Evolutionary conservation across 257 asterid species (phyloP).

Genomic region (Ilex aquifolium): DNA sequence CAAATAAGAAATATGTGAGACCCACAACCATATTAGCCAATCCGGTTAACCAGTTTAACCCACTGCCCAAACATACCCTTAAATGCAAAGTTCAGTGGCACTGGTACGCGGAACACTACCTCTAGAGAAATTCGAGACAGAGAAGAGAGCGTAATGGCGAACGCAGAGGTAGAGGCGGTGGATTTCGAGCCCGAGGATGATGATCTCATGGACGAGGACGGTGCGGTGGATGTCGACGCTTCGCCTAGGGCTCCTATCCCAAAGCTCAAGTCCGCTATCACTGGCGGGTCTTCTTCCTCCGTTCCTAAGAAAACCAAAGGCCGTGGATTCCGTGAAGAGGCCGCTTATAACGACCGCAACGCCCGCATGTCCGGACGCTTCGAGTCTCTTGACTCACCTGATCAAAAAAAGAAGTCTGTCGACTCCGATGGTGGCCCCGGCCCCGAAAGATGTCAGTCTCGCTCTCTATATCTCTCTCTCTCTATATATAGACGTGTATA

Average conservation of each 20-base stretch:
- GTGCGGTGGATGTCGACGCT: constrained; percentile 39
- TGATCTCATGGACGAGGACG: constrained; percentile 94
- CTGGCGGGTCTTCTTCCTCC: constrained; percentile 54
- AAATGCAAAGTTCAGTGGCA: too few relatives aligned
- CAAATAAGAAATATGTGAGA: too few relatives aligned
- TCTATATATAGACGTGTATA: background rate
- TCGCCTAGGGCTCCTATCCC: constrained; percentile 49
- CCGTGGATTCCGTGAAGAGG: constrained; percentile 90
- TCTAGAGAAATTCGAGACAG: background rate
- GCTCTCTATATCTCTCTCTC: constrained; percentile 10
- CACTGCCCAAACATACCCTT: too few relatives aligned
- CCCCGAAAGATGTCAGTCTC: constrained; percentile 77
- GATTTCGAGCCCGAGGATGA: constrained; percentile 98
- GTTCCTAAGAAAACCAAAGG: constrained; percentile 91
- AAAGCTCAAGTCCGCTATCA: constrained; percentile 77
- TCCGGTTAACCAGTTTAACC: too few relatives aligned
- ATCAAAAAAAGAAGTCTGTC: too few relatives aligned
- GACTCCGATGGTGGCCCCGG: constrained; percentile 92
- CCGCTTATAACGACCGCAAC: constrained; percentile 75
- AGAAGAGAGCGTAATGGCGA: constrained; percentile 50
- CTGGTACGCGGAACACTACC: too few relatives aligned
- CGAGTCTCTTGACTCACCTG: constrained; percentile 55
- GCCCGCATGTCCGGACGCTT: constrained; percentile 88
- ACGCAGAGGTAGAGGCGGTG: constrained; percentile 74
- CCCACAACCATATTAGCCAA: too few relatives aligned